phyloP scores from a whole-genome alignment of 2,329 filamentous ascomycete genomes.

The Epichloe coenophiala region DNA sequence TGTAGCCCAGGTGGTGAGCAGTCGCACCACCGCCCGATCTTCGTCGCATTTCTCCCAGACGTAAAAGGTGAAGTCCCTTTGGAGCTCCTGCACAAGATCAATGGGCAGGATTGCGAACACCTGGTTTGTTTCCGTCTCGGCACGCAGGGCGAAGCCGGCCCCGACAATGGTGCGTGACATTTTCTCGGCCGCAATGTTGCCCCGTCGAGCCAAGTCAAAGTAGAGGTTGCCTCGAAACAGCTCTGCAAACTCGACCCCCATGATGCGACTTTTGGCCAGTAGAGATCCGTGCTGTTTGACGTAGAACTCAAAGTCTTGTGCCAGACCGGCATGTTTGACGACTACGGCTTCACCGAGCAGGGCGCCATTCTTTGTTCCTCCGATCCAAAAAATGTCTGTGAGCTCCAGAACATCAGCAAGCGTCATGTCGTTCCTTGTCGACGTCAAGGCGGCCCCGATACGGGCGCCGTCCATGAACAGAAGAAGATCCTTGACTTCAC shows the following conservation, averaged over 20 bases:
- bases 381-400: constrained; percentile 41
- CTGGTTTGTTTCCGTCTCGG: constrained; percentile 36
- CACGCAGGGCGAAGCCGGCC: constrained; percentile 27
- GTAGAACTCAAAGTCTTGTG: constrained; percentile 34
- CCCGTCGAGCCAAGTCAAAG: constrained; percentile 30
- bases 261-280: constrained; percentile 33
- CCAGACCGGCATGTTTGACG: constrained; percentile 26
- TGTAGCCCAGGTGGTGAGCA: constrained; percentile 39
- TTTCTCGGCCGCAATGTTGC: constrained; percentile 29
- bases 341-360: constrained; percentile 37
- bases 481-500: constrained; percentile 26
- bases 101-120: constrained; percentile 33
- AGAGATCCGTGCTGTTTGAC: constrained; percentile 38
- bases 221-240: constrained; percentile 32
- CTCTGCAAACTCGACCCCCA: constrained; percentile 36
- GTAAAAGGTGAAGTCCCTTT: constrained; percentile 32
- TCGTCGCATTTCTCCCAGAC: constrained; percentile 31
- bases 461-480: constrained; percentile 36
- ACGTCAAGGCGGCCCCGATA: constrained; percentile 29
- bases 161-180: constrained; percentile 29
- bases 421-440: constrained; percentile 28
- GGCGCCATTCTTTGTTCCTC: constrained; percentile 37
- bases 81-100: constrained; percentile 22
- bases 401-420: constrained; percentile 30
- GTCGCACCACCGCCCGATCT: constrained; percentile 25